Evolutionary conservation across 2,329 filamentous ascomycete genomes (phyloP), one percentile per base, ranked within the genome.

Genomic region (Chaetomiaceae sp.): DNA sequence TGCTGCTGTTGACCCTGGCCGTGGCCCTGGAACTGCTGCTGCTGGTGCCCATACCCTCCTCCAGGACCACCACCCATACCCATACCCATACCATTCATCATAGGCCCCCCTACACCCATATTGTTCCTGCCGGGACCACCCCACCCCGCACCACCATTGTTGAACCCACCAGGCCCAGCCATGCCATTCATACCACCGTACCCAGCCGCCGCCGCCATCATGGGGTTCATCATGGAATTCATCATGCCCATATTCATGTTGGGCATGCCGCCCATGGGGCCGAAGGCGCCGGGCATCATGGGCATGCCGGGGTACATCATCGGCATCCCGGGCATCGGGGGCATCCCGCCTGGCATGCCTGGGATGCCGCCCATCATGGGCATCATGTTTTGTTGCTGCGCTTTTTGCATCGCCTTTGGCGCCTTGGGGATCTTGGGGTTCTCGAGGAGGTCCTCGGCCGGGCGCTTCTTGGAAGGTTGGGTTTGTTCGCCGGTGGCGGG

Each of bases 391-490:
- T 68, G 66, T 46, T 66, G 61, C 27, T 63, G 59, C 1, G 53
- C 53, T 36, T 73, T 78, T 61, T 79, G 81, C 83, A 84, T 87
- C 34, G 79, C 82, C 66, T 83, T 83, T 2, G 83, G 83, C 0
- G 76, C 83, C 62, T 85, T 86, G 42, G 83, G 81, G 37, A 85
- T 81, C 65, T 80, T 81, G 37, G 81, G 80, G 61, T 86, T 84
- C 62, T 84, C 82, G 6, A 80, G 72, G 29, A 77, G 77, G 48
- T 91, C 86, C 33, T 92, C 89, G 14, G 91, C 90, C 11, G 87
- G 81, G 20, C 94, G 84, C 74, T 97, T 99, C 72, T 88, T 94
- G 23, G 81, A 74, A 53, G 71, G 56, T 19, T 59, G 56, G 17
- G 55, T 49, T n/a, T 55, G 50, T 6, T 65, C 63, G 29, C 63